Percentiles rank a stretch among this genome's conserved stretches.
These are phyloP conservation scores for Penicillium antarcticum DNA, from an alignment of 495 filamentous ascomycete species.

Conservation along the genomic window DNA sequence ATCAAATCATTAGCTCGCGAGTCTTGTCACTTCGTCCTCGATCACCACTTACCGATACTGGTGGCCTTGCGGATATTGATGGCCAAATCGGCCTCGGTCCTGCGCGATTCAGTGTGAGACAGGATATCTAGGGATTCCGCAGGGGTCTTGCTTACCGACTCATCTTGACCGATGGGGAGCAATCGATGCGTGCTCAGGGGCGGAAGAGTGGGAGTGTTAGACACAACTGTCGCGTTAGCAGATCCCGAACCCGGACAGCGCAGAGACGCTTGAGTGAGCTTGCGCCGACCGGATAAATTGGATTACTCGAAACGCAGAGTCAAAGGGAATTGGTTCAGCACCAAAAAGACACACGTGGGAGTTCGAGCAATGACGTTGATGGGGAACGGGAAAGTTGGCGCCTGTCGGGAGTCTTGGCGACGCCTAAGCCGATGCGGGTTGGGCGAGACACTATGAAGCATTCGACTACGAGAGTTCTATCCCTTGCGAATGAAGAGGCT, in stretches of 20 bases:
- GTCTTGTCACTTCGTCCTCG: conserved; percentile 4
- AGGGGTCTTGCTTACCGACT: conserved; percentile 38
- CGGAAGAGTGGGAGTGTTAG: conserved; percentile 18
- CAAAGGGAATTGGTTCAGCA: background rate
- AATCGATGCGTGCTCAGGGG: conserved; percentile 14
- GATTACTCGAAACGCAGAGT: conserved; percentile 1
- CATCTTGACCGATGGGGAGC: conserved; percentile 30
- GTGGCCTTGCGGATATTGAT: conserved; percentile 98
- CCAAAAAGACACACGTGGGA: conserved; percentile 16
- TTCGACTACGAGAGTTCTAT: background rate
- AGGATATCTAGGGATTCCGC: background rate
- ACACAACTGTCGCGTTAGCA: conserved; percentile 8
- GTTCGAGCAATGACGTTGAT: conserved; percentile 34
- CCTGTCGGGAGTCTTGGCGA: conserved; percentile 32
- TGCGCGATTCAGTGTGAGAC: conserved; percentile 28
- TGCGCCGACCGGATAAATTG: conserved; percentile 17
- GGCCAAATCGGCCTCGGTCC: conserved; percentile 88
- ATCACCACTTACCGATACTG: conserved; percentile 60
- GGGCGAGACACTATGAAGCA: background rate
- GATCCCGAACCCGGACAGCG: conserved; percentile 25
- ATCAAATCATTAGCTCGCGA: conserved; percentile 25
- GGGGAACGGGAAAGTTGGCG: conserved; percentile 36
- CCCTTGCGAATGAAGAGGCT: background rate
- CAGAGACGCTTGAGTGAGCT: conserved; percentile 4
- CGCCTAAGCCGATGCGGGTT: conserved; percentile 22